Evolutionary conservation across 441 rosid genomes (phyloP).

Genomic region (Adansonia grandidieri): DNA sequence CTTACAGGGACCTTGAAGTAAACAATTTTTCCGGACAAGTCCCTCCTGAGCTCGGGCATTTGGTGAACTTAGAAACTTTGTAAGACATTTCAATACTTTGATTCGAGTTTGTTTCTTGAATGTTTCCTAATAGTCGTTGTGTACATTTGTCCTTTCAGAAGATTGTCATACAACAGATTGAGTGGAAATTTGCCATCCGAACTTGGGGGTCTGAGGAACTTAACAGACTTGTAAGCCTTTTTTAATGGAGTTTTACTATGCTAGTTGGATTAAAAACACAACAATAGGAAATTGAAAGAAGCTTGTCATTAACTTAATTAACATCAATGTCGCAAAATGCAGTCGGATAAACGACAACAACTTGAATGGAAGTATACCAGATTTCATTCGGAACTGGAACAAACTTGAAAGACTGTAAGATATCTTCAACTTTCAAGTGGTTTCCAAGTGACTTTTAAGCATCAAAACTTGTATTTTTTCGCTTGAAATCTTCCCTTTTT

Average conservation of each 20-base stretch:
- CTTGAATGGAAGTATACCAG: constrained; percentile 55
- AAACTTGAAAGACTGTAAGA: constrained; percentile 56
- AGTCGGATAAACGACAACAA: constrained; percentile 65
- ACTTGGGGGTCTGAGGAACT: constrained; percentile 40
- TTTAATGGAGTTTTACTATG: background rate
- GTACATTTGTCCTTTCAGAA: constrained; percentile 35
- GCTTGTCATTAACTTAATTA: background rate
- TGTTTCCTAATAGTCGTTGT: background rate
- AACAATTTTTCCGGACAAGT: constrained; percentile 64
- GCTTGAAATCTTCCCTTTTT: background rate
- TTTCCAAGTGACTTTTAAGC: constrained; percentile 34
- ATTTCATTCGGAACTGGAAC: constrained; percentile 51
- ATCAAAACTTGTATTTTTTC: background rate
- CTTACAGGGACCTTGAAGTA: constrained; percentile 56
- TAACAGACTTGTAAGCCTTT: constrained; percentile 43
- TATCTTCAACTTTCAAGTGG: constrained; percentile 32
- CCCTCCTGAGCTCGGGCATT: constrained; percentile 58
- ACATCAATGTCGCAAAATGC: constrained; percentile 31
- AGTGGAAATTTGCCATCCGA: constrained; percentile 46
- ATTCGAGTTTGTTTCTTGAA: background rate
- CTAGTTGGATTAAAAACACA: background rate
- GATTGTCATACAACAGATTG: constrained; percentile 44
- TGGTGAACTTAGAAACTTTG: constrained; percentile 51
- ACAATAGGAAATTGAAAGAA: background rate
- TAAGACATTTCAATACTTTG: constrained; percentile 36